Evolutionary conservation across 805 yeast species (phyloP), one percentile per base, ranked within the genome.

Genomic region (Yarrowia bubula): DNA sequence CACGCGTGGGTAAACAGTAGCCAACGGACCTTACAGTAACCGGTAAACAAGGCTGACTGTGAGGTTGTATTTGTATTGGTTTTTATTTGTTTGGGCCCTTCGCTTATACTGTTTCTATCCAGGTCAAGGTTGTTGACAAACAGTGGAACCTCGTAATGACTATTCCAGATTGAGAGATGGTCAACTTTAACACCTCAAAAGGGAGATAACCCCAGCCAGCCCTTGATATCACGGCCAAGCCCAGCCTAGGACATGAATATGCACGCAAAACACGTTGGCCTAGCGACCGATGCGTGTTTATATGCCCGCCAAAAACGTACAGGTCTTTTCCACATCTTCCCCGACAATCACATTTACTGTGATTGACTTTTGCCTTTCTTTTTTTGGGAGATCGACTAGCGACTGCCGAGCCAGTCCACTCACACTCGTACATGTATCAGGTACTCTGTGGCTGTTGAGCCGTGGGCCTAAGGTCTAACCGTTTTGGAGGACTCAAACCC

Each of bases 401-500:
- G 39, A 33, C 22, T 9, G 32, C 50, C 17, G 50, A 11, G 11
- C 35, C 50, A 44, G 33, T 11, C 51, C 32, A 43, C 32, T 22
- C 9, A 4, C 47, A 9, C 48, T 10, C 17, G 31, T 47, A 47
- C 39, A 47, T 33, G 53, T n/a, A 9, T n/a, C n/a, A 31, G 31
- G 51, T 31, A 18, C 14, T 31, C 39, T 47, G 51, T 31, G 37
- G 51, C 39, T 47, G 53, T 47, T 47, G 53, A 47, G 53, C 53
- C 53, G 53, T 47, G 53, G 53, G 6, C 53, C 53, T 15, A 47
- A 33, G 53, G 53, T 15, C 53, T 47, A 47, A 47, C 53, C 31
- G 17, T 47, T 14, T 13, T 35, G 38, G 38, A 35, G 38, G 13
- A 6, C n/a, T 38, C 38, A 31, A n/a, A 32, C 38, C 39, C 39